Percentiles rank a stretch among this genome's conserved stretches.
Conservation (phyloP, 1,284 basidiomycete species). For the Cutaneotrichosporon sp. region DNA sequence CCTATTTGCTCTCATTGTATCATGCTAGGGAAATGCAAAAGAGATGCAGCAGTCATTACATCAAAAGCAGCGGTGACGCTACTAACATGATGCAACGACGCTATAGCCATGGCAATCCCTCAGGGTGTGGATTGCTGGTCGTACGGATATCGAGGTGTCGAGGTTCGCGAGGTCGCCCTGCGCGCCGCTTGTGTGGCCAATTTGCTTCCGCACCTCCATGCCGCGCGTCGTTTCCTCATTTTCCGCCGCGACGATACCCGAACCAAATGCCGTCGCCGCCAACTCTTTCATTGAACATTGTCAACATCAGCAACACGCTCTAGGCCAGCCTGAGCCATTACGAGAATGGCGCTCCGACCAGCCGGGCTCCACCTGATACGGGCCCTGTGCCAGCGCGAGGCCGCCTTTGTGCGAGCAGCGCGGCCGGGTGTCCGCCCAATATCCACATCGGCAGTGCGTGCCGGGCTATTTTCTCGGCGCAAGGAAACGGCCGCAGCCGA, state of each 20-base stretch:
- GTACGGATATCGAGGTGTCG: too few species aligned
- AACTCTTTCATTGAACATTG: neutral
- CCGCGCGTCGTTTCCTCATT: neutral
- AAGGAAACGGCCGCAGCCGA: neutral
- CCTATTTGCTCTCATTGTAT: conserved; percentile 5
- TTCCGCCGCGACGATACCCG: neutral
- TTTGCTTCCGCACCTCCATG: neutral
- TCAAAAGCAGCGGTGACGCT: too few species aligned
- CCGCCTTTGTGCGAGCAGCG: neutral
- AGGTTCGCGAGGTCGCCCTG: too few species aligned
- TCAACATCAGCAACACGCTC: too few species aligned
- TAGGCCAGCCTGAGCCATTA: too few species aligned
- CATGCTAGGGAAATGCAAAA: neutral
- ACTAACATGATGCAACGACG: too few species aligned
- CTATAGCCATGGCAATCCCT: too few species aligned
- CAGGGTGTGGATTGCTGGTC: too few species aligned
- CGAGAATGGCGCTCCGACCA: conserved; percentile 16
- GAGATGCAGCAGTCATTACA: too few species aligned
- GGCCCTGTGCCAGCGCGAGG: conserved; percentile 7
- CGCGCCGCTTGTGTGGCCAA: too few species aligned
- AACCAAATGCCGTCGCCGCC: neutral
- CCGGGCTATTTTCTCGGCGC: neutral
- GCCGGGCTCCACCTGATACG: conserved; percentile 14
- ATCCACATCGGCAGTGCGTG: neutral
- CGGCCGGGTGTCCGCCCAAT: neutral